These are phyloP conservation scores for Nakazawaea anatomiae DNA, from an alignment of 805 yeast species.

Conservation along the genomic window DNA sequence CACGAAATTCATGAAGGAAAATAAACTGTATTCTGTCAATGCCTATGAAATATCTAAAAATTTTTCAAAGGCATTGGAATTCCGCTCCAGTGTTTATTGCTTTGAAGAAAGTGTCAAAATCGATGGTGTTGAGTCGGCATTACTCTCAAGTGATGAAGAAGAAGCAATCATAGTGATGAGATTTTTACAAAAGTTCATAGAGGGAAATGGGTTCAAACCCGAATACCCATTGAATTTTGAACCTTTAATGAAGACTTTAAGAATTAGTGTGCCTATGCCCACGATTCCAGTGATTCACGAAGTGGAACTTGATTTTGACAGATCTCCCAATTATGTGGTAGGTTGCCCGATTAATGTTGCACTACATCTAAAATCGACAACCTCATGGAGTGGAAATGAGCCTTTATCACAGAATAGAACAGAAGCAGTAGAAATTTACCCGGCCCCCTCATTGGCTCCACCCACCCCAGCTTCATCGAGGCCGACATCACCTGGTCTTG, in stretches of 20 bases:
- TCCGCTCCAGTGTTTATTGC: slow-evolving; percentile 23
- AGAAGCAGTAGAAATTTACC: neutral
- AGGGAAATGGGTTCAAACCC: neutral
- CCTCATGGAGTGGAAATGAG: slow-evolving; percentile 33
- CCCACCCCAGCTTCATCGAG: slow-evolving; percentile 5
- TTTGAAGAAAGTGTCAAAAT: slow-evolving; percentile 16
- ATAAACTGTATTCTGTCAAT: neutral
- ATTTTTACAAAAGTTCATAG: neutral
- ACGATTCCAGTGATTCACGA: slow-evolving; percentile 53
- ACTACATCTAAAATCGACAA: slow-evolving; percentile 36
- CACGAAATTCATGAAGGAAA: slow-evolving; percentile 8
- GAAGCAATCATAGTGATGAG: neutral
- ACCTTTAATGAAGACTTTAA: slow-evolving; percentile 9
- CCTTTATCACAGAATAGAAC: neutral
- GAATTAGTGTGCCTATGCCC: slow-evolving; percentile 60
- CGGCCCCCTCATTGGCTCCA: neutral
- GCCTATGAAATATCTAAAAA: neutral
- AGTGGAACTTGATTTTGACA: slow-evolving; percentile 38
- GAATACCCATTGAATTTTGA: neutral
- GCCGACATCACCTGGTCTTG: slow-evolving; percentile 8
- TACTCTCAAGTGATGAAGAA: neutral
- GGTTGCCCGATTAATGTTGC: slow-evolving; percentile 55
- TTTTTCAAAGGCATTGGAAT: slow-evolving; percentile 14
- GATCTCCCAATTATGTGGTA: slow-evolving; percentile 41
- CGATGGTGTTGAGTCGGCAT: neutral